phyloP scores from a whole-genome alignment of 2,329 filamentous ascomycete species.

The Seiridium unicorne region DNA sequence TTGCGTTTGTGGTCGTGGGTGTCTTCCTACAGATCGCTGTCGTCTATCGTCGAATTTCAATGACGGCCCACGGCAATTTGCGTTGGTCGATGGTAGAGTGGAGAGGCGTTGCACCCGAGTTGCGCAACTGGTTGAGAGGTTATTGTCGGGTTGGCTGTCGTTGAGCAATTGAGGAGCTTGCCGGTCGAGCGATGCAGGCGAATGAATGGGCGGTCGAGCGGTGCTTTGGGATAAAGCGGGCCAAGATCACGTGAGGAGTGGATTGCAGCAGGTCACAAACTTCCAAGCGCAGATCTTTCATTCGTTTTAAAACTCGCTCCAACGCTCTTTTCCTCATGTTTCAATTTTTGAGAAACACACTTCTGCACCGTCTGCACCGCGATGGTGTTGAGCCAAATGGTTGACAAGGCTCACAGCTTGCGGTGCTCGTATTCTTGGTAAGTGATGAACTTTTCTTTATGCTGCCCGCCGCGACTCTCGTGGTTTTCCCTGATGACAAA shows the following conservation, averaged over 20 bases:
- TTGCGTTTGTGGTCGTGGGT: slow-evolving; percentile 7
- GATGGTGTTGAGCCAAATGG: too few species aligned
- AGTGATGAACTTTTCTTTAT: neutral
- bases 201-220: neutral
- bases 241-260: neutral
- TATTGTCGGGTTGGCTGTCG: neutral
- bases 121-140: neutral
- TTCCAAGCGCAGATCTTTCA: neutral
- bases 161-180: slow-evolving; percentile 7
- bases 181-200: neutral
- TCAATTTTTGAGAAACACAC: neutral
- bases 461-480: neutral
- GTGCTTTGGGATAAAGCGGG: neutral
- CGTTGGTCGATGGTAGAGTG: slow-evolving; percentile 1
- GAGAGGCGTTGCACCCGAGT: neutral
- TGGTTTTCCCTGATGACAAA: slow-evolving; percentile 50
- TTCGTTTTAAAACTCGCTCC: neutral
- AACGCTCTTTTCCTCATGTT: neutral
- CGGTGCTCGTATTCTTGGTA: neutral
- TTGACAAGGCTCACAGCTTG: neutral
- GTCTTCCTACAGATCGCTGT: too few species aligned
- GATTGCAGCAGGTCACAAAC: neutral
- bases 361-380: neutral
- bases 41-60: too few species aligned
- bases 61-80: neutral